Conservation (phyloP, 1,139 yeast species). For the Zhuliangozyma parablackwelliae region DNA sequence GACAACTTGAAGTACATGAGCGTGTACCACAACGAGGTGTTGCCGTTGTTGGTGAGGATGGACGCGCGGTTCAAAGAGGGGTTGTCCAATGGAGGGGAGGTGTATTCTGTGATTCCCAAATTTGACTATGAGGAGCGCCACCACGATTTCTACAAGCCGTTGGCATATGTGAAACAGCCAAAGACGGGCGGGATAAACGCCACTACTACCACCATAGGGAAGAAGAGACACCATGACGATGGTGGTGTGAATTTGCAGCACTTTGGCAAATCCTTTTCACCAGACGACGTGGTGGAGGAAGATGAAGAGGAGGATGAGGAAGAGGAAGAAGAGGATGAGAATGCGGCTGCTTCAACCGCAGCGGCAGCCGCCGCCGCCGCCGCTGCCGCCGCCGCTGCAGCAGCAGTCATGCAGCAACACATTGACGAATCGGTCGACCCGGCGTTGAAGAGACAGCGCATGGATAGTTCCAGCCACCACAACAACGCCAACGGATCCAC, state of each 20-base stretch:
- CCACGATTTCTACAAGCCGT: constrained; percentile 26
- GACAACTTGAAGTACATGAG: constrained; percentile 36
- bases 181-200: background rate
- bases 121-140: constrained; percentile 32
- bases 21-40: constrained; percentile 35
- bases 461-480: constrained; percentile 2
- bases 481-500: background rate
- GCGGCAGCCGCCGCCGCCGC: background rate
- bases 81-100: constrained; percentile 16
- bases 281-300: background rate
- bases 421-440: constrained; percentile 28
- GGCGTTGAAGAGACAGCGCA: constrained; percentile 22
- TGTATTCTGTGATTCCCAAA: constrained; percentile 29
- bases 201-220: constrained; percentile 4
- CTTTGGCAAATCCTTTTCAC: constrained; percentile 1
- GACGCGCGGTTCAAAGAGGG: constrained; percentile 30
- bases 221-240: constrained; percentile 13
- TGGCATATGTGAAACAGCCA: constrained; percentile 18
- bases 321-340: background rate
- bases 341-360: no score
- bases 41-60: constrained; percentile 27
- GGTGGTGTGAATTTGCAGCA: background rate
- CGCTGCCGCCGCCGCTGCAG: background rate
- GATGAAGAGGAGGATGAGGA: constrained; percentile 1
- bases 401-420: background rate